phyloP scores from a whole-genome alignment of 1,284 basidiomycete genomes.

The Melampsora abietis-canadensis region DNA sequence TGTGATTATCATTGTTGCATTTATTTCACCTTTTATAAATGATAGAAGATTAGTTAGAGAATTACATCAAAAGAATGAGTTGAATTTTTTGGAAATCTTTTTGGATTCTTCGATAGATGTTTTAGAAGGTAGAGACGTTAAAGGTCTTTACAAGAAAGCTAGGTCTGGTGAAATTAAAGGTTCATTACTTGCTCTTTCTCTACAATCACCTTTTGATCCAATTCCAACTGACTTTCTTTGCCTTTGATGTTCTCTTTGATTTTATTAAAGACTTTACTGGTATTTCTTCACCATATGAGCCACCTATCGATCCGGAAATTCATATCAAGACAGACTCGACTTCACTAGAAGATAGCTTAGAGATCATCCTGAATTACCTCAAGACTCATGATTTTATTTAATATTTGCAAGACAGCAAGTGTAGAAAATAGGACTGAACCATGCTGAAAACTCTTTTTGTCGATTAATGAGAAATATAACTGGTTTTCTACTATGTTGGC shows the following conservation, averaged over 20 bases:
- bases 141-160: conserved; percentile 1
- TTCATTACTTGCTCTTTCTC: too few species aligned
- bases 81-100: not conserved
- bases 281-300: conserved; percentile 1
- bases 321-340: not conserved
- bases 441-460: too few species aligned
- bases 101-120: not conserved
- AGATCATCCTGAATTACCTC: too few species aligned
- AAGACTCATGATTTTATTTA: too few species aligned
- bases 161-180: not conserved
- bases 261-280: not conserved
- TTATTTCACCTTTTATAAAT: not conserved
- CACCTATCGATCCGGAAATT: not conserved
- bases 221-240: too few species aligned
- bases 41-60: not conserved
- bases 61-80: not conserved
- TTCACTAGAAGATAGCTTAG: not conserved
- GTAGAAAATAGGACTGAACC: too few species aligned
- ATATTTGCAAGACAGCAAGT: too few species aligned
- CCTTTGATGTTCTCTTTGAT: too few species aligned
- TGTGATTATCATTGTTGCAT: not conserved
- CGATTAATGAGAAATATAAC: too few species aligned
- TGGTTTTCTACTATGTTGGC: too few species aligned
- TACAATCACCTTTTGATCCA: too few species aligned
- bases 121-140: not conserved